Conservation (phyloP, 176 grass and related monocot species). For the Rhynchospora tenuis region DNA sequence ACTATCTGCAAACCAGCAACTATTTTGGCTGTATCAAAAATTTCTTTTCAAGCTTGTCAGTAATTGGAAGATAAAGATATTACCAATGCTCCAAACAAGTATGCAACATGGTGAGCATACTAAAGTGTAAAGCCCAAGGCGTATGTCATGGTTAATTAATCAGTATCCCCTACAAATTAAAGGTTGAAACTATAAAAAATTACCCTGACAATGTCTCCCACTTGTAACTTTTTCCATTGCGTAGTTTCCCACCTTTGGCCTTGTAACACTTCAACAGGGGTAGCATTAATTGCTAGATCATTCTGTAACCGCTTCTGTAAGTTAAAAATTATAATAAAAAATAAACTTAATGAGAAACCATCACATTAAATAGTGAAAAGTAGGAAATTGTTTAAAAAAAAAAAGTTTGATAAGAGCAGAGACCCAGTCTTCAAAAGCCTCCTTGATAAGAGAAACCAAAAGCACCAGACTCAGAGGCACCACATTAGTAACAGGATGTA, state of each 20-base stretch:
- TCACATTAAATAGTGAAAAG: conserved; percentile 26
- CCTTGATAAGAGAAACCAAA: conserved; percentile 99
- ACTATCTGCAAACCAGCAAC: background rate
- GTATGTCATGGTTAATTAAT: background rate
- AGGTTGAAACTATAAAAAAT: conserved; percentile 26
- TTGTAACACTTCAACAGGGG: conserved; percentile 79
- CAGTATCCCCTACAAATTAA: too few species aligned
- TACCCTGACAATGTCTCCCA: conserved; percentile 98
- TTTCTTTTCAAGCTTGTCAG: background rate
- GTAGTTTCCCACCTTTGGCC: conserved; percentile 78
- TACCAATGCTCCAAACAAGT: conserved; percentile 6
- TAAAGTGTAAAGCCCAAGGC: background rate
- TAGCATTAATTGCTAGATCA: conserved; percentile 93
- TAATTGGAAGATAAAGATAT: background rate
- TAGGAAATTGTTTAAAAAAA: conserved; percentile 29
- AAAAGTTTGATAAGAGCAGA: conserved; percentile 31
- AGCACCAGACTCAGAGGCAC: conserved; percentile 95
- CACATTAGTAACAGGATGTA: conserved; percentile 92
- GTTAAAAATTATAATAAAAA: conserved; percentile 22
- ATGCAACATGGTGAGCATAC: background rate
- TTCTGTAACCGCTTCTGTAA: conserved; percentile 97
- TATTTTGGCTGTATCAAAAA: background rate
- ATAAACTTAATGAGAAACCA: conserved; percentile 18
- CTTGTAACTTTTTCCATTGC: conserved; percentile 92
- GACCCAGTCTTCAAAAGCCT: conserved; percentile 99